Conservation (phyloP, 2,329 filamentous ascomycete genomes). For the Penicillium sp. region DNA sequence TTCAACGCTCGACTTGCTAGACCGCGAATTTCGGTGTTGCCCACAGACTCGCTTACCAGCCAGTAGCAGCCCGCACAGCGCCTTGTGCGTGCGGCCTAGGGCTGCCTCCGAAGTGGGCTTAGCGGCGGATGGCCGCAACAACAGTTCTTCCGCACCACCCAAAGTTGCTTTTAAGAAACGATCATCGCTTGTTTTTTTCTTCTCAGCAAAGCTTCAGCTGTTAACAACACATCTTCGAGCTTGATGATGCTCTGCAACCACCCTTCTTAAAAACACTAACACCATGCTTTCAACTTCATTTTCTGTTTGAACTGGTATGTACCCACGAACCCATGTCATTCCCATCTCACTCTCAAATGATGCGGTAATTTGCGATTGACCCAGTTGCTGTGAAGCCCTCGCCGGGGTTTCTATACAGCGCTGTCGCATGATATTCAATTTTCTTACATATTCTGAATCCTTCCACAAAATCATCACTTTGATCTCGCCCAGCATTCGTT, state of each 20-base stretch:
- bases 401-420: conserved; percentile 83
- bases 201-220: conserved; percentile 2
- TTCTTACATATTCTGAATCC: conserved; percentile 98
- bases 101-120: conserved; percentile 31
- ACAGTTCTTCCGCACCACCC: conserved; percentile 32
- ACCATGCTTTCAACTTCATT: neutral
- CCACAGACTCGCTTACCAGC: conserved; percentile 49
- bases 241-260: conserved; percentile 12
- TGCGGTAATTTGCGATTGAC: conserved; percentile 99
- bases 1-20: conserved; percentile 30
- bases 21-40: conserved; percentile 47
- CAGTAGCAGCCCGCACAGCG: conserved; percentile 33
- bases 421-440: conserved; percentile 80
- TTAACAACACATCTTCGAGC: neutral
- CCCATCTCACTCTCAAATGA: conserved; percentile 59
- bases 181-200: conserved; percentile 27
- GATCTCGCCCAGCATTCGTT: neutral
- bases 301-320: conserved; percentile 29
- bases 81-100: conserved; percentile 40
- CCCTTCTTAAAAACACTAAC: neutral
- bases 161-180: conserved; percentile 28
- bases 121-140: conserved; percentile 16
- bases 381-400: conserved; percentile 79
- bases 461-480: conserved; percentile 6
- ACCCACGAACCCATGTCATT: conserved; percentile 20